Base-by-base conservation (phyloP, 306 rosid genomes). In the Rosa rugosa region DNA sequence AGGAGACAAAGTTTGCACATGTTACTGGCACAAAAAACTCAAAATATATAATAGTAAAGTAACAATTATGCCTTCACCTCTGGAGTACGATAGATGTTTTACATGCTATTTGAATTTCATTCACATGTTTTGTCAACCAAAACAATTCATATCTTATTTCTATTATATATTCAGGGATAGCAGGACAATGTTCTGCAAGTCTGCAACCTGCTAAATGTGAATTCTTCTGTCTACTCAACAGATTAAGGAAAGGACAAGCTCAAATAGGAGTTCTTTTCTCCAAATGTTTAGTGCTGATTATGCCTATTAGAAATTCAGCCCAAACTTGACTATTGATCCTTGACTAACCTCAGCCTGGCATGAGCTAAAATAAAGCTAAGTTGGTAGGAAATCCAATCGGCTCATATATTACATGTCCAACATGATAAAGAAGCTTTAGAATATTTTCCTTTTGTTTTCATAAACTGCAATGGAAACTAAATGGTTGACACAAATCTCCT, bases 1-100 rank as follows among this genome's bases (percentile, higher is more conserved):
- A 81, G 69, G 57, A 51, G 23, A 46, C 38, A 75, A 67, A 77
- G 49, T 47, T 65, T 69, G 82, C 72, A 17, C 60, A 76, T 14
- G 42, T 27, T 65, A 65, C 47, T 11, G 56, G 16, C 3, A 64
- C 11, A 2, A 14, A 12, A 20, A 9, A 20, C 2, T n/a, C 9
- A 7, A 34, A 12, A 20, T 31, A 49, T 8, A 46, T 0, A 36
- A 34, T 11, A 49, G 17, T 20, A 47, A 45, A 13, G 3, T 20
- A 36, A 45, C 8, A 1, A 20, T 16, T 22, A 40, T 74, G 44
- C 14, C 10, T 75, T 23, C 4, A 4, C 23, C 7, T 75, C 44
- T 42, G 41, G 60, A 44, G 59, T 14, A 59, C 3, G 40, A 11
- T 25, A 45, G 10, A 47, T 31, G 18, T 47, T 57, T 59, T 9